Percentiles rank a stretch among this genome's conserved stretches.
Evolutionary conservation across 768 basidiomycete species (phyloP).

Genomic region (Glaciozyma martinii): DNA sequence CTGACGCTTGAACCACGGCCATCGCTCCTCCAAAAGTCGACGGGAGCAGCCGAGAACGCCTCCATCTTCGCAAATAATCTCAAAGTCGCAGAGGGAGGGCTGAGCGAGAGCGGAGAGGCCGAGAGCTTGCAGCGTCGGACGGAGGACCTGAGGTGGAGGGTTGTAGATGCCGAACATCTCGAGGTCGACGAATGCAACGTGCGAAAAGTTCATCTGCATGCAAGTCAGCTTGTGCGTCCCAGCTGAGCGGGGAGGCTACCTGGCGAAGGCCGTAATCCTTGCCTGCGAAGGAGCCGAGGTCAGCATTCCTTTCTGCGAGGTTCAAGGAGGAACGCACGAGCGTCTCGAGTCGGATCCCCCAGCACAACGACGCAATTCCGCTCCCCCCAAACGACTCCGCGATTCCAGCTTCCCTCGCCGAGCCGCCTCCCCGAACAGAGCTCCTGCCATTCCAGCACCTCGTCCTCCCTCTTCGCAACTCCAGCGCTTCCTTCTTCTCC

Average conservation of each 20-base stretch:
- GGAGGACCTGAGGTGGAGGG: constrained; percentile 54
- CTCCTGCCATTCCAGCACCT: constrained; percentile 71
- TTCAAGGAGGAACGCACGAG: background rate
- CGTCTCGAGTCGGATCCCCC: constrained; percentile 52
- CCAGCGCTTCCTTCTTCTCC: constrained; percentile 32
- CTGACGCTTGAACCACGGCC: constrained; percentile 72
- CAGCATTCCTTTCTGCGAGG: too few relatives aligned
- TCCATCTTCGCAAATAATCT: constrained; percentile 77
- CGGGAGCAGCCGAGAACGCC: constrained; percentile 75
- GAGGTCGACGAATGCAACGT: constrained; percentile 24
- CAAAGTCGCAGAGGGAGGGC: constrained; percentile 61
- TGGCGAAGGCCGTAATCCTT: constrained; percentile 84
- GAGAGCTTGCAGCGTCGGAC: constrained; percentile 68
- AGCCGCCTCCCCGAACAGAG: constrained; percentile 81
- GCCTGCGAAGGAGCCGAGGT: constrained; percentile 62
- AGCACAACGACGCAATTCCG: constrained; percentile 79
- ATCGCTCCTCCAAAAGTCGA: constrained; percentile 71
- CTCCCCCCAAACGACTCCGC: constrained; percentile 65
- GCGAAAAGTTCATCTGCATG: constrained; percentile 46
- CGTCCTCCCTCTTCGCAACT: constrained; percentile 11
- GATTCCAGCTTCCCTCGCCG: constrained; percentile 84
- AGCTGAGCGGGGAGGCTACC: constrained; percentile 38
- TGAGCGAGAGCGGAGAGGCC: constrained; percentile 62
- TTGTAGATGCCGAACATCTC: constrained; percentile 87
- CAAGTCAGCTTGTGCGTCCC: background rate